Evolutionary conservation across 495 filamentous ascomycete species (phyloP), one percentile per base, ranked within the genome.

Genomic region (Penicillium argentinense): DNA sequence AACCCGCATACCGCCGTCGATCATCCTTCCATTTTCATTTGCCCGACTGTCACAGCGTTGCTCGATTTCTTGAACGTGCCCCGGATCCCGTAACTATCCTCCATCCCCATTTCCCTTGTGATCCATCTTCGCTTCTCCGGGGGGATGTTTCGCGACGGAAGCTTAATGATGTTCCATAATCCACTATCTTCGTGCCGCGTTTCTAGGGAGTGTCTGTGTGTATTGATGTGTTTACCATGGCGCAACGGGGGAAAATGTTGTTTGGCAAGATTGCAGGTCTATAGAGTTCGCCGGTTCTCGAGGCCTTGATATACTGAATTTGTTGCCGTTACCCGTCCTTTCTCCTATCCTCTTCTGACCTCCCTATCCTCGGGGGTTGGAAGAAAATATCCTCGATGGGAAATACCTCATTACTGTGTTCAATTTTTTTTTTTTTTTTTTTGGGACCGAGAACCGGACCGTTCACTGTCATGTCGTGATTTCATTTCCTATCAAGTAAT

Each of bases 91-190:
- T n/a, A n/a, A n/a, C n/a, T n/a, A n/a, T n/a, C n/a, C n/a, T n/a
- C n/a, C n/a, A n/a, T n/a, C n/a, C n/a, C n/a, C n/a, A n/a, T 38
- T 41, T 34, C 43, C 18, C 39, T 46, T 51, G 49, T 45, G 33
- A 50, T 42, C 22, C 37, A 42, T 52, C 45, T 38, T 56, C 33
- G 26, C 47, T 44, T 42, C 49, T 55, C 53, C 18, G 57, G 54
- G 53, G 34, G 54, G 46, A 62, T 56, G 54, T 49, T 56, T 60
- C 45, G 47, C 56, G 50, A 63, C 52, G 57, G 59, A 56, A 55
- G 57, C 49, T 57, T 65, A 62, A 69, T 63, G 68, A 67, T 64
- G 48, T 64, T 62, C 56, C 63, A 56, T 71, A 69, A 71, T 70
- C 60, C 59, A 54, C 52, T 54, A 50, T 71, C 48, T 63, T 65